Percentiles rank a stretch among this genome's conserved stretches.
Evolutionary conservation across 441 rosid genomes (phyloP).

Genomic region (Euphorbia neoarborescens): DNA sequence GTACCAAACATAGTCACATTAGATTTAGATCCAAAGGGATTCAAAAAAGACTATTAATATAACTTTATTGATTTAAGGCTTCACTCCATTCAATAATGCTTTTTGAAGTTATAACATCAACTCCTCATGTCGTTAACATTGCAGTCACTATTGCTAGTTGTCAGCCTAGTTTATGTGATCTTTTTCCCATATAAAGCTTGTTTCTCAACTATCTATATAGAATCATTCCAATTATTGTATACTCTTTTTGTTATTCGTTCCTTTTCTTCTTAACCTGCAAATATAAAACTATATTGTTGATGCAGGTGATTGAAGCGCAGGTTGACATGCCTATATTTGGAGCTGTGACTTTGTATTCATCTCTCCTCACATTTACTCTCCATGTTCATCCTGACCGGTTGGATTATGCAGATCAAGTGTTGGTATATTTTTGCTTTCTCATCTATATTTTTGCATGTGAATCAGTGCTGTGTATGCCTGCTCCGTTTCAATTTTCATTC

Average conservation of each 20-base stretch:
- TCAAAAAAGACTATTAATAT: not conserved
- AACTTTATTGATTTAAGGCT: not conserved
- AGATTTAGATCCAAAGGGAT: not conserved
- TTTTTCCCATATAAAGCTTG: not conserved
- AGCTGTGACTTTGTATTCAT: slow-evolving; percentile 87
- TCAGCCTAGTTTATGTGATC: not conserved
- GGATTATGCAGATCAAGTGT: slow-evolving; percentile 96
- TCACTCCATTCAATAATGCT: not conserved
- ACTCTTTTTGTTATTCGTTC: not conserved
- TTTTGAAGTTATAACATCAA: not conserved
- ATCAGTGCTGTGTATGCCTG: not conserved
- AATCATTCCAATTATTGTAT: not conserved
- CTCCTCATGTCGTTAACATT: not conserved
- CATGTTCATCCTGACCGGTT: slow-evolving; percentile 97
- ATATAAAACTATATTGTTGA: slow-evolving; percentile 13
- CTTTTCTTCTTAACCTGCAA: not conserved
- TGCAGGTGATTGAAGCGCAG: slow-evolving; percentile 94
- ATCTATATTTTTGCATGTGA: slow-evolving; percentile 11
- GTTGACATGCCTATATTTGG: slow-evolving; percentile 84
- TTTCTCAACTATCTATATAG: no score
- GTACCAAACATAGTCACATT: not conserved
- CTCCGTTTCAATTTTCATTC: not conserved
- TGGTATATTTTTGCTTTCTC: slow-evolving; percentile 48
- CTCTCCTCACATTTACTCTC: slow-evolving; percentile 92
- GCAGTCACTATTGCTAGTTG: not conserved